Percentiles rank a stretch among this genome's conserved stretches.
Evolutionary conservation across 495 filamentous ascomycete genomes (phyloP).

Genomic region (Daldinia caldariorum): DNA sequence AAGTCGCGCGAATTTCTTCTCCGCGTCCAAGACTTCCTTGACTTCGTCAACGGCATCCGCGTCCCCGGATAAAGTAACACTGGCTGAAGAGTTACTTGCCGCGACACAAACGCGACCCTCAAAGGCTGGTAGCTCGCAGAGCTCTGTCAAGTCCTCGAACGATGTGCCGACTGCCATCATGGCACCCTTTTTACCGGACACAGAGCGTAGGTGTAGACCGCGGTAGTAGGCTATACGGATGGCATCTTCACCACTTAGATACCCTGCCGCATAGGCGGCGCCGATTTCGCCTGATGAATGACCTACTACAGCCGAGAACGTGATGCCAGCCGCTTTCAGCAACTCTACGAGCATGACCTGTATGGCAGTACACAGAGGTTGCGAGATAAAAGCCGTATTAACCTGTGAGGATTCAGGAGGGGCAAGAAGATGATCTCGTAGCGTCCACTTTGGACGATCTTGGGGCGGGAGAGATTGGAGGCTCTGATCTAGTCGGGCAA

Average conservation of each 20-base stretch:
- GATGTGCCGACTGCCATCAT: conserved; percentile 58
- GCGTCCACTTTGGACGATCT: conserved; percentile 35
- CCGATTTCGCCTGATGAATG: conserved; percentile 62
- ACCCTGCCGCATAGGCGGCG: conserved; percentile 60
- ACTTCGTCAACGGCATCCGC: conserved; percentile 46
- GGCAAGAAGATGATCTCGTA: conserved; percentile 37
- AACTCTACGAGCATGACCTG: conserved; percentile 59
- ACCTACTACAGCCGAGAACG: conserved; percentile 57
- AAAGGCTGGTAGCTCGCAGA: conserved; percentile 50
- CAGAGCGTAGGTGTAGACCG: conserved; percentile 43
- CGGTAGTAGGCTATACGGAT: conserved; percentile 62
- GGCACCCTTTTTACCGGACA: conserved; percentile 44
- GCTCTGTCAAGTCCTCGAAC: conserved; percentile 40
- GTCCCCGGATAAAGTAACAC: conserved; percentile 60
- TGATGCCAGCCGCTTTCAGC: conserved; percentile 53
- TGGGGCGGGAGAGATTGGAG: not conserved
- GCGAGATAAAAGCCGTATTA: conserved; percentile 52
- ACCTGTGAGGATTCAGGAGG: conserved; percentile 31
- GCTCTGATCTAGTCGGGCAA: not conserved
- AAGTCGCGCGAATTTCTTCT: conserved; percentile 53
- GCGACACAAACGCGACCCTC: conserved; percentile 51
- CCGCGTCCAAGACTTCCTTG: conserved; percentile 54
- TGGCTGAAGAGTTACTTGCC: conserved; percentile 56
- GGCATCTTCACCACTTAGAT: conserved; percentile 50
- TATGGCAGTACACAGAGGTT: conserved; percentile 54